phyloP scores from a whole-genome alignment of 2,329 filamentous ascomycete species.

The Capronia coronata region DNA sequence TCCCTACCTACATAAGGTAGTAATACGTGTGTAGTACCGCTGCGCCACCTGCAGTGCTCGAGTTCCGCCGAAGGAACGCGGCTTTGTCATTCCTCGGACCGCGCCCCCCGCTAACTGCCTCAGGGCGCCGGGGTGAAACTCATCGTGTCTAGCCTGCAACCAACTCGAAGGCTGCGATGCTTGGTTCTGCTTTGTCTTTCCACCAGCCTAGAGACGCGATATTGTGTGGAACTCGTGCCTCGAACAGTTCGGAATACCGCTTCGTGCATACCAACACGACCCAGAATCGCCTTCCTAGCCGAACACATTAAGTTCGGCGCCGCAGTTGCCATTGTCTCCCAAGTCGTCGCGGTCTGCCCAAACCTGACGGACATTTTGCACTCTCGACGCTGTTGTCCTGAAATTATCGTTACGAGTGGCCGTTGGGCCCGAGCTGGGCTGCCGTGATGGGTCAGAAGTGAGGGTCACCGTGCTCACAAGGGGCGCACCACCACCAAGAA shows the following conservation, averaged over 20 bases:
- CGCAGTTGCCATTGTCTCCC: slow-evolving; percentile 1
- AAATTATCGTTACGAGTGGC: slow-evolving; percentile 8
- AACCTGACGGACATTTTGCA: background rate
- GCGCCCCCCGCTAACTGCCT: background rate
- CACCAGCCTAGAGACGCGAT: background rate
- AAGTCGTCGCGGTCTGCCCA: slow-evolving; percentile 2
- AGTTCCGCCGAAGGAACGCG: background rate
- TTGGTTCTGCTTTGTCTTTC: slow-evolving; percentile 5
- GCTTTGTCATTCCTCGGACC: slow-evolving; percentile 8
- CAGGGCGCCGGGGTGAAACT: background rate
- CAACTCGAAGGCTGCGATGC: background rate
- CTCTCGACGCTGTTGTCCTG: background rate
- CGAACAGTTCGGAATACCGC: background rate
- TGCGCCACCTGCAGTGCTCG: too few relatives aligned
- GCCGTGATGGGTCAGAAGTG: slow-evolving; percentile 25
- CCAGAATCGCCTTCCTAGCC: background rate
- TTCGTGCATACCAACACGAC: too few relatives aligned
- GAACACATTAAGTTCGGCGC: background rate
- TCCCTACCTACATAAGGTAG: background rate
- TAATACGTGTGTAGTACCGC: too few relatives aligned
- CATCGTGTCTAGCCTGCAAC: background rate
- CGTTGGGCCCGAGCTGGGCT: slow-evolving; percentile 18
- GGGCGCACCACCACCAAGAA: background rate
- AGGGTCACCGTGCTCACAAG: slow-evolving; percentile 2
- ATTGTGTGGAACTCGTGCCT: background rate